Base-by-base conservation (phyloP, 2,329 filamentous ascomycete genomes). In the Diaporthe sp. region DNA sequence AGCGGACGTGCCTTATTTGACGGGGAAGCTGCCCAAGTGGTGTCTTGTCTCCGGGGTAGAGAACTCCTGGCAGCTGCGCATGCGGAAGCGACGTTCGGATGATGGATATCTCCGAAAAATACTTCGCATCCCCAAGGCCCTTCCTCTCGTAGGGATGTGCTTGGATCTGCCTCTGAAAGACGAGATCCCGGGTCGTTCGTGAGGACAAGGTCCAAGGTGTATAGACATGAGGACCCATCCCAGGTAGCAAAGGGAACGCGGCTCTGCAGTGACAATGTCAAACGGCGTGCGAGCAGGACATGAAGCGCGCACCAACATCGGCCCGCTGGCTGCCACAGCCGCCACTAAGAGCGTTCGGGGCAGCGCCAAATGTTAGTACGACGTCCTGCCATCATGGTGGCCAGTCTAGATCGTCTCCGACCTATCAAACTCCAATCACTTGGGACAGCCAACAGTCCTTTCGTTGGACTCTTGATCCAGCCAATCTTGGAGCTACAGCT, bases 261-360 rank as follows among this genome's bases (percentile, higher is more conserved):
- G 47, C 65, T 68, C 65, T 55, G 49, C 49, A 55, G n/a, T 10
- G 34, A 31, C 20, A 17, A 42, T 31, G 49, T 55, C 49, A 55
- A 55, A 42, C 10, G n/a, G 49, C 34, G 31, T 53, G 65, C 47
- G n/a, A 37, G 9, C 31, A 28, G 34, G 49, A 53, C 15, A 42
- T 22, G 65, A 55, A 25, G 34, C 51, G 22, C 63, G 65, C 65
- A 70, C 65, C 65, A 55, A 42, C n/a, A 55, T 70, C 65, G 65
- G 65, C 49, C 65, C 65, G 65, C 34, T 55, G n/a, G 49, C 34
- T 55, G 65, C 31, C 47, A 55, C 34, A 65, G 42, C 61, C 61
- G 61, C 42, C 61, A 70, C 65, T 55, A 42, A 42, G n/a, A 20
- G 34, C 10, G 65, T 53, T 42, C 22, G 49, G 31, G 47, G 47